Evolutionary conservation across 2,329 filamentous ascomycete species (phyloP), one percentile per base, ranked within the genome.

Genomic region (Sporothrix brunneoviolacea): DNA sequence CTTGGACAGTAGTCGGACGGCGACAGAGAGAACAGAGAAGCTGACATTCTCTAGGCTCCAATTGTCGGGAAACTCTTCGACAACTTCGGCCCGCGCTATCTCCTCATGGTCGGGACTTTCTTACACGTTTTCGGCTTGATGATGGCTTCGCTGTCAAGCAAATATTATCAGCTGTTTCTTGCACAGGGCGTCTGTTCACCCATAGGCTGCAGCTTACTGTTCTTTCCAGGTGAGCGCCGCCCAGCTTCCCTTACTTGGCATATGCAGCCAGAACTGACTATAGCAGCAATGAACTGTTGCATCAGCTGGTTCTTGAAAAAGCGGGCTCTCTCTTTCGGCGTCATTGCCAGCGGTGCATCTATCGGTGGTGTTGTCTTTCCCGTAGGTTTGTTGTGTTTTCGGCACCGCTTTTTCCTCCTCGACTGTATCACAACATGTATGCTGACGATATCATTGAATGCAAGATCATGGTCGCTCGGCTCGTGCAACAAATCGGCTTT

Each of bases 21-120:
- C n/a, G n/a, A n/a, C n/a, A n/a, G n/a, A n/a, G n/a, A n/a, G n/a
- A n/a, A n/a, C n/a, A n/a, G n/a, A n/a, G 24, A 28, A 6, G 5
- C 10, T n/a, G n/a, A n/a, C n/a, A n/a, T 10, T 12, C 28, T 21
- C 12, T 39, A 51, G 49, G 48, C 82, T 0, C 80, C 81, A 0
- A 58, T 86, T 8, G 73, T 82, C n/a, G 84, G 84, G 55, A 53
- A 49, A 44, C 55, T 82, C 3, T 83, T 76, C 57, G 82, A 85
- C 50, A 64, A 64, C 0, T 71, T 74, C 35, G 74, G 81, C 0
- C 77, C 80, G 1, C 70, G 71, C 30, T 69, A 68, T 33, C 61
- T 83, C 3, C 60, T 80, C 3, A 22, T 75, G 2, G 57, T 64
- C 30, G 77, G 77, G 10, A 71, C 70, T 3, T 63, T 78, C 53